Evolutionary conservation across 257 asterid species (phyloP).

Genomic region (Solanum appendiculatum): DNA sequence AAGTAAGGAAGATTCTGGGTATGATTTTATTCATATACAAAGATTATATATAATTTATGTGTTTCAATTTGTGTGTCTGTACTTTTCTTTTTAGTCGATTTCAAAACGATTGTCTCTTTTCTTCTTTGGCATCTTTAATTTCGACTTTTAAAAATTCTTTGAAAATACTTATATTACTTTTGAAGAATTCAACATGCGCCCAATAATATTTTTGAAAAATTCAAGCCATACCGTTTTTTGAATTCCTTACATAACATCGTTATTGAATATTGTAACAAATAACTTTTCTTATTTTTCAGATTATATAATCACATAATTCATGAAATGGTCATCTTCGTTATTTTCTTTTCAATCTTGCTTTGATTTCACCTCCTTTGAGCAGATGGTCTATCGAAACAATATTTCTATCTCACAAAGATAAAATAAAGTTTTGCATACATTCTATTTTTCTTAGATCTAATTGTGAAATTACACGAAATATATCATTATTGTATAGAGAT

Average conservation of each 20-base stretch:
- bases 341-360: too few species aligned
- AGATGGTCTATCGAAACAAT: neutral
- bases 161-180: too few species aligned
- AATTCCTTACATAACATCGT: neutral
- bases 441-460: rapidly evolving
- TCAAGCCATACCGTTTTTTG: neutral
- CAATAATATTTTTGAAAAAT: neutral
- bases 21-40: too few species aligned
- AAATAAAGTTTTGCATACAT: too few species aligned
- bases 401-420: neutral
- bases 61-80: too few species aligned
- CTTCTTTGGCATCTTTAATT: too few species aligned
- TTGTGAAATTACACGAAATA: too few species aligned
- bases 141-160: too few species aligned
- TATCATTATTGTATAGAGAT: neutral
- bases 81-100: too few species aligned
- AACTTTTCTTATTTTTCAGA: neutral
- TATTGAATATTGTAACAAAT: neutral
- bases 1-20: neutral
- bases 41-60: neutral
- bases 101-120: too few species aligned
- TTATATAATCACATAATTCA: neutral
- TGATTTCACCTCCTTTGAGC: neutral
- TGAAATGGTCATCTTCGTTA: neutral
- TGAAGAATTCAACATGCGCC: too few species aligned